Conservation (phyloP, 495 filamentous ascomycete species). For the Poronia punctata region DNA sequence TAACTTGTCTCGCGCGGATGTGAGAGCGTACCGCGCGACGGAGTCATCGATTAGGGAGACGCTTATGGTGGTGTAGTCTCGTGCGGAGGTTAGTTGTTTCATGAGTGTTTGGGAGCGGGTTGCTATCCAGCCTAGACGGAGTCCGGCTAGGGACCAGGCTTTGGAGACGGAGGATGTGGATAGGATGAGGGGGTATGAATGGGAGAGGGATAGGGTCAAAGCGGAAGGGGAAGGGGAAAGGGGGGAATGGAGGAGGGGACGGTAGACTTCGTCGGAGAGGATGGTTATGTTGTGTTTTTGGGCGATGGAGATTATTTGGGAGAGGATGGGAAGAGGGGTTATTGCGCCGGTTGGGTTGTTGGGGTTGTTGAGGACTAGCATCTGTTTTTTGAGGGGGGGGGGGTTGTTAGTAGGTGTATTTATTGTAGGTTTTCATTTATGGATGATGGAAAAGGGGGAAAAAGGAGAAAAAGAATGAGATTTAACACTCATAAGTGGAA, state of each 20-base stretch:
- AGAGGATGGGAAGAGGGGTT: conserved; percentile 52
- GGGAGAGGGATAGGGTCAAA: conserved; percentile 64
- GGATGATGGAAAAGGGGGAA: background rate
- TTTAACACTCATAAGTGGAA: background rate
- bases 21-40: conserved; percentile 68
- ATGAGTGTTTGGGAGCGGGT: conserved; percentile 57
- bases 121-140: conserved; percentile 79
- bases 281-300: conserved; percentile 55
- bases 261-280: conserved; percentile 79
- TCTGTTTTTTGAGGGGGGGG: conserved; percentile 17
- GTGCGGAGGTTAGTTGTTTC: conserved; percentile 54
- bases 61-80: conserved; percentile 83
- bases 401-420: conserved; percentile 16
- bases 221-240: conserved; percentile 53
- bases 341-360: conserved; percentile 83
- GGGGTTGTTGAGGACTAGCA: conserved; percentile 64
- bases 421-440: background rate
- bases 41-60: conserved; percentile 77
- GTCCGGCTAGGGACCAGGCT: conserved; percentile 76
- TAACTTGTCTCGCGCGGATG: conserved; percentile 57
- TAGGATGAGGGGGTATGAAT: conserved; percentile 62
- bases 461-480: background rate
- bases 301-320: conserved; percentile 59
- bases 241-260: conserved; percentile 72
- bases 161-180: conserved; percentile 85